Base-by-base conservation (phyloP, 257 asterid species). In the Pogostemon cablin region DNA sequence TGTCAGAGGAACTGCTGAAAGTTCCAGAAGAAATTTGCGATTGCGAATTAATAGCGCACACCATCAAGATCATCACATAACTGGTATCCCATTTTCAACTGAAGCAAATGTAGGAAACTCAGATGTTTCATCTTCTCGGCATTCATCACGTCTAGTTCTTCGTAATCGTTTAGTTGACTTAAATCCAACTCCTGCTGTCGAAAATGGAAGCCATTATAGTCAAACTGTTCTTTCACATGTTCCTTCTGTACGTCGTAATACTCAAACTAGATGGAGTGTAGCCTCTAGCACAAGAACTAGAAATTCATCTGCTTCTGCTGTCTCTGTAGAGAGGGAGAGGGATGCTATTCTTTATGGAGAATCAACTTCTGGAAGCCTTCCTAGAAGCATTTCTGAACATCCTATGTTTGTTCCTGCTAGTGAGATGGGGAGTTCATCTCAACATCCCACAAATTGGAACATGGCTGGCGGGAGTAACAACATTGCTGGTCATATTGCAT, bases 351-450 rank as follows among this genome's bases (percentile, higher is more conserved):
- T 79, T 67, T 77, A 65, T 72, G 96, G 74, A 44, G 85, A 71
- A 48, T 78, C 87, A 11, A 46, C 65, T 15, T 41, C 82, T 34
- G 72, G 89, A 64, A 81, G 77, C 64, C 76, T 78, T 62, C 87
- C 90, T 1, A 82, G 96, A 76, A 87, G 82, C 87, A 81, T 91
- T 48, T 84, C 90, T 8, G 95, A 91, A 60, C 91, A 84, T 78
- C 95, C 98, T 25, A 71, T 91, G 74, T 86, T 89, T 77, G 65
- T 84, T 58, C 90, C 93, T 1, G 63, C 87, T 20, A 54, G 66
- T 67, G 96, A 84, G 43, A 72, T 76, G 40, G 81, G 89, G 77
- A 83, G 77, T 75, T 71, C 85, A 15, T 75, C 82, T 37, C 91
- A 86, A 67, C 84, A 77, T 53, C 84, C 86, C 44, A 60, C 81